Evolutionary conservation across 371 early-diverging fungal genomes (phyloP), one percentile per base, ranked within the genome.

Genomic region (Haplosporangium sp.): DNA sequence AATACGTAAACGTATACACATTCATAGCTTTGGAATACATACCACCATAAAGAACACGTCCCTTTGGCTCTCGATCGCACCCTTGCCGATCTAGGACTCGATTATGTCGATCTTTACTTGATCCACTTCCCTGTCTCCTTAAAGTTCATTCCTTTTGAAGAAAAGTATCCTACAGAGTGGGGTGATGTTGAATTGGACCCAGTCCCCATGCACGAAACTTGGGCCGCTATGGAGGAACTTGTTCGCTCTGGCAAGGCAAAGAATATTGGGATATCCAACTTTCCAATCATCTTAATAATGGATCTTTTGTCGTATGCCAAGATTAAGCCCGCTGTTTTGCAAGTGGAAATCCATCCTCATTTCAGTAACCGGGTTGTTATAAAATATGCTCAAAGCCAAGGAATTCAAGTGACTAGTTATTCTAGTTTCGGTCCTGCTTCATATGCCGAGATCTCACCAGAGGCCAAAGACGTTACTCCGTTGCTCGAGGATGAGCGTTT

Each of bases 101-200:
- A 89, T 6, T 93, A 94, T 76, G 61, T 95, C 15, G 94, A 94
- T 77, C 83, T 94, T 27, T 94, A 92, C 77, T 81, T 94, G 55
- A 88, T 94, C 48, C 94, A 95, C 71, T 93, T 90, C 87, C 93
- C 94, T 27, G 65, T 86, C 55, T 76, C 85, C 20, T 72, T 84
- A 74, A 82, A 77, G 71, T 83, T 64, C 44, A 76, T 84, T 6
- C 76, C 73, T 45, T 71, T 73, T 40, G 77, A 78, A 38, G 63
- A 57, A 39, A 69, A 65, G 4, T 69, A 79, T 57, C 77, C 82
- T 47, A 74, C 82, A 13, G 78, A 81, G 61, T 84, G 82, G 74
- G 76, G 62, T 48, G 81, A 85, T 63, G 70, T 74, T 20, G 83
- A 74, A 40, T 69, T 69, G 45, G 74, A 86, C 17, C 70, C 63